Conservation (phyloP, 305 asterid species). For the Rubia peregrina region DNA sequence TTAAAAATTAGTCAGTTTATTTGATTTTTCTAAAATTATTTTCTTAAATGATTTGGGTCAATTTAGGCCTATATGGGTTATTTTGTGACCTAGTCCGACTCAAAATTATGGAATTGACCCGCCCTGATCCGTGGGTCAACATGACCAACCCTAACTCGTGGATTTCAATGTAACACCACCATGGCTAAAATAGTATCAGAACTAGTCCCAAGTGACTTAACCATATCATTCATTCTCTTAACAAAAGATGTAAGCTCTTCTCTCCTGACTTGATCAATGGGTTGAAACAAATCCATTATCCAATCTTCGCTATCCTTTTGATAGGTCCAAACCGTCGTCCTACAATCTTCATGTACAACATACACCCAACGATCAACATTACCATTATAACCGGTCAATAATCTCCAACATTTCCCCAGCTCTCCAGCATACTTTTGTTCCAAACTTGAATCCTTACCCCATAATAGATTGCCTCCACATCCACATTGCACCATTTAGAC, state of each 20-base stretch:
- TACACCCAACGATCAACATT: conserved; percentile 43
- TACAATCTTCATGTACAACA: conserved; percentile 72
- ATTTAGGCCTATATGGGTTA: no score
- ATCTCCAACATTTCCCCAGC: conserved; percentile 57
- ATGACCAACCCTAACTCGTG: no score
- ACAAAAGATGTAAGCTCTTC: conserved; percentile 53
- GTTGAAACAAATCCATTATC: conserved; percentile 71
- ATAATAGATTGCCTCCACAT: conserved; percentile 36
- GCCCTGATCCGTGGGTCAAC: no score
- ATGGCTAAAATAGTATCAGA: conserved; percentile 54
- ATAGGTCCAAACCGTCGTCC: conserved; percentile 82
- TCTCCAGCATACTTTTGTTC: conserved; percentile 24
- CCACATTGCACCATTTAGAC: conserved; percentile 64
- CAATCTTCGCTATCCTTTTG: conserved; percentile 48
- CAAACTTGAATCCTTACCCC: neutral
- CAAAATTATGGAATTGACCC: no score
- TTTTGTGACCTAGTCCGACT: no score
- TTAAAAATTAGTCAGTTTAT: no score
- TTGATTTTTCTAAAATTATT: no score
- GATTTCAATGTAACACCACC: conserved; percentile 27
- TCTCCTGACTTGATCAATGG: conserved; percentile 68
- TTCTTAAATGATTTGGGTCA: no score
- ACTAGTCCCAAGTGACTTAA: conserved; percentile 60
- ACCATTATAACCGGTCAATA: conserved; percentile 57
- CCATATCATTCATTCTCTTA: conserved; percentile 69